Evolutionary conservation across 441 rosid species (phyloP), one percentile per base, ranked within the genome.

Genomic region (Gossypium laxum): DNA sequence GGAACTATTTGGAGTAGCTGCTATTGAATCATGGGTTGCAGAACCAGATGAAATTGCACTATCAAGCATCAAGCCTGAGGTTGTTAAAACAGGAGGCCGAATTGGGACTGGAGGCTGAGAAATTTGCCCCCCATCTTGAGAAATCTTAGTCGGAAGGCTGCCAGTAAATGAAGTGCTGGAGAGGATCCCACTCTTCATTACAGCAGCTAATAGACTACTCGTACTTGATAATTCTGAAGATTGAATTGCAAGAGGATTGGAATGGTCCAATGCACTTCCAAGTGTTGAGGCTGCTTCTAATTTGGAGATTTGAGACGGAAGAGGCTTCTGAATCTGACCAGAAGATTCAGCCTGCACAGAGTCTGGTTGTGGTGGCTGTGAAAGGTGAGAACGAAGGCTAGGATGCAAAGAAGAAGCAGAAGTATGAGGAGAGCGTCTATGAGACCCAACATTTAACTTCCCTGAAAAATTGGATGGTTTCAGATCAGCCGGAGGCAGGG

Each of bases 101-200:
- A 75, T 74, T 26, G 82, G 80, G 69, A 78, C 77, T 70, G 88
- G 77, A 70, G 85, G 78, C 75, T 74, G 75, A 10, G 88, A 72
- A 58, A 70, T 71, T 77, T 72, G 55, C 72, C 54, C 82, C 65
- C 34, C 74, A 54, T 76, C 85, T 77, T 61, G 81, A 66, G 70
- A 70, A 68, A 52, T 76, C 70, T 34, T 76, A 28, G 48, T 82
- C 50, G 85, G 78, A 52, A 72, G 63, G 26, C 76, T 80, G 72
- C 76, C 75, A 63, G 76, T 12, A 54, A 80, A 69, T 54, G 85
- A 68, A 69, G 59, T 77, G 50, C 69, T 80, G 65, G 90, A 77
- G 67, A 91, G 85, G 75, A 87, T 79, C 54, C 92, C 96, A 83
- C 88, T 88, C 77, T 86, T 88, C 80, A 85, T 77, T 75, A 89